Evolutionary conservation across 2,329 filamentous ascomycete genomes (phyloP), one percentile per base, ranked within the genome.

Genomic region (Pyricularia pennisetigena): DNA sequence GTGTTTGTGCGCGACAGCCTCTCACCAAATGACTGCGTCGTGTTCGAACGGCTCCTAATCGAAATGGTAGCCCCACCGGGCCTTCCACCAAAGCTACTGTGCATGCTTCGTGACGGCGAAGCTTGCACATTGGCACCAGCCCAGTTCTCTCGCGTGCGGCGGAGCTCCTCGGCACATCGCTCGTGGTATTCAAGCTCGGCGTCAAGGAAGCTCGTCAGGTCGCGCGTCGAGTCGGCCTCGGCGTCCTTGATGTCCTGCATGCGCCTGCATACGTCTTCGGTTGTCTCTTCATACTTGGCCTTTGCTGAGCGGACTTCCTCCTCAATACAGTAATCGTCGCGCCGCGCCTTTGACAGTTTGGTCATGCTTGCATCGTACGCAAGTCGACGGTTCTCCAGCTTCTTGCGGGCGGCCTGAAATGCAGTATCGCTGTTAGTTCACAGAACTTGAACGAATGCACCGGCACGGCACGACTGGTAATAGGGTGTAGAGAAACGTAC

Each of bases 161-260:
- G 82, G 68, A 98, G 85, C 72, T 96, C 91, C 72, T 97, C 94
- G 68, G 91, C 87, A 76, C 93, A 97, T 70, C 91, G 89, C 76
- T 98, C 94, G 76, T 97, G 91, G 79, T 95, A 97, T 71, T 91
- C 90, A 69, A 98, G 84, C 80, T 98, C 91, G 59, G 92, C 90
- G 70, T 98, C 94, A 67, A 98, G 81, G 77, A 98, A 96, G 23
- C 87, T 82, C 3, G 88, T 88, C 68, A 98, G 82, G 75, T 97
- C 93, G 65, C 86, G 83, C 61, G 97, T 86, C 74, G 89, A 93
- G 71, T 98, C 94, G 62, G 83, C 84, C 78, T 98, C 94, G 26
- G 92, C 87, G 74, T 97, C 94, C 80, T 95, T 94, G 80, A 98
- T 96, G 75, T 98, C 94, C 79, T 96, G 88, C 95, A 98, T 98